Percentiles rank a stretch among this genome's conserved stretches.
These are phyloP conservation scores for Alternaria infectoria DNA, from an alignment of 2,329 filamentous ascomycete species.

Conservation along the genomic window DNA sequence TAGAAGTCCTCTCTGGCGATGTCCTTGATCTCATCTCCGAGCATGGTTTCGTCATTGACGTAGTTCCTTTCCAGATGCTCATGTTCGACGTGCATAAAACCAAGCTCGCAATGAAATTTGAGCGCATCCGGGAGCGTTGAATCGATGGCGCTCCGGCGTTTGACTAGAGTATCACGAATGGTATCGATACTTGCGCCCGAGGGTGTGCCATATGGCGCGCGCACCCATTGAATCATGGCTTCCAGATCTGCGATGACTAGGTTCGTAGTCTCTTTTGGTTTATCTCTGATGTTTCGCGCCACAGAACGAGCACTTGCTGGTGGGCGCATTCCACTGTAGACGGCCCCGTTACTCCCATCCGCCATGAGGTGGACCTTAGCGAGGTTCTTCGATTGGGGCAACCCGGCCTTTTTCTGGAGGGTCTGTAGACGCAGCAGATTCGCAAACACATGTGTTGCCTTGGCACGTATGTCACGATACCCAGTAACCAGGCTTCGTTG, in stretches of 20 bases:
- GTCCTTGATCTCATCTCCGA: conserved; percentile 37
- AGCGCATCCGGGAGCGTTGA: conserved; percentile 32
- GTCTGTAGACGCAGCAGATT: conserved; percentile 36
- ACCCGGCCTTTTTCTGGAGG: conserved; percentile 33
- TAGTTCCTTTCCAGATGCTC: conserved; percentile 43
- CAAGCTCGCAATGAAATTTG: conserved; percentile 35
- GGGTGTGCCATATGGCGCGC: conserved; percentile 17
- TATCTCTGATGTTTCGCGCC: conserved; percentile 30
- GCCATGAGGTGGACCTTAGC: conserved; percentile 27
- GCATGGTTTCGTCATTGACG: conserved; percentile 47
- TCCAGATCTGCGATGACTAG: conserved; percentile 36
- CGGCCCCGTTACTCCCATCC: conserved; percentile 7
- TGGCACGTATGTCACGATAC: conserved; percentile 31
- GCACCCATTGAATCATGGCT: conserved; percentile 29
- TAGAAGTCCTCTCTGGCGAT: conserved; percentile 46
- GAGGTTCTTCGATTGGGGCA: conserved; percentile 25
- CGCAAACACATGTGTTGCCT: conserved; percentile 26
- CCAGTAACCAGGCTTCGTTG: conserved; percentile 32
- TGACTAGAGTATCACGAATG: conserved; percentile 37
- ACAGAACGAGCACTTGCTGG: conserved; percentile 29
- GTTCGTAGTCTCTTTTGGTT: conserved; percentile 25
- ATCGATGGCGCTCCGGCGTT: conserved; percentile 32
- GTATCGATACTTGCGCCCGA: conserved; percentile 23
- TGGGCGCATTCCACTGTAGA: neutral
- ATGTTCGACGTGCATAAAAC: conserved; percentile 47